Conservation (phyloP, 2,329 filamentous ascomycete species). For the Ophiostoma perfectum region DNA sequence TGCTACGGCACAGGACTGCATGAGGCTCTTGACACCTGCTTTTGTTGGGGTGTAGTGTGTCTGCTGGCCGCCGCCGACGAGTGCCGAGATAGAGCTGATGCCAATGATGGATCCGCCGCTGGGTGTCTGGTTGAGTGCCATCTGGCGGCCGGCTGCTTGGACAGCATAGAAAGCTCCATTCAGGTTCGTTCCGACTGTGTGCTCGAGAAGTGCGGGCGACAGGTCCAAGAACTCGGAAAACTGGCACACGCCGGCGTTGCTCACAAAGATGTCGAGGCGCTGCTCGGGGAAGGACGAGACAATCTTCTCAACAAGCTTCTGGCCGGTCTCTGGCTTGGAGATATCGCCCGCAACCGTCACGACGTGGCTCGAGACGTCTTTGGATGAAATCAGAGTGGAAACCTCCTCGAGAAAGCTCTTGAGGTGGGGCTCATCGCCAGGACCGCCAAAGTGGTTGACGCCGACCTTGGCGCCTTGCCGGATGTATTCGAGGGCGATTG, state of each 20-base stretch:
- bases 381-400: slow-evolving; percentile 5
- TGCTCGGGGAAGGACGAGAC: slow-evolving; percentile 31
- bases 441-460: slow-evolving; percentile 23
- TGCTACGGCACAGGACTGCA: slow-evolving; percentile 63
- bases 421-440: slow-evolving; percentile 21
- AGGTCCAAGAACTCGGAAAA: slow-evolving; percentile 83
- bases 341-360: slow-evolving; percentile 22
- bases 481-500: slow-evolving; percentile 25
- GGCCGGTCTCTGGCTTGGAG: slow-evolving; percentile 20
- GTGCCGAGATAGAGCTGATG: slow-evolving; percentile 45
- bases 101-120: slow-evolving; percentile 67
- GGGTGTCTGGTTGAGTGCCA: slow-evolving; percentile 58
- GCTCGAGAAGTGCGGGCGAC: slow-evolving; percentile 61
- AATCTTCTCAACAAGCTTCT: slow-evolving; percentile 18
- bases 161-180: slow-evolving; percentile 83
- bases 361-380: slow-evolving; percentile 11
- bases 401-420: slow-evolving; percentile 20
- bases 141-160: slow-evolving; percentile 78
- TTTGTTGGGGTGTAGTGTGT: slow-evolving; percentile 70
- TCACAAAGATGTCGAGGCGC: slow-evolving; percentile 71
- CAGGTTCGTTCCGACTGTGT: slow-evolving; percentile 74
- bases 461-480: slow-evolving; percentile 25
- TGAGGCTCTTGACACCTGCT: slow-evolving; percentile 61
- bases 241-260: slow-evolving; percentile 81
- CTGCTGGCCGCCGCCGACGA: slow-evolving; percentile 61